phyloP scores from a whole-genome alignment of 164 flowering plant genomes.

The Cinnamomum micranthum region DNA sequence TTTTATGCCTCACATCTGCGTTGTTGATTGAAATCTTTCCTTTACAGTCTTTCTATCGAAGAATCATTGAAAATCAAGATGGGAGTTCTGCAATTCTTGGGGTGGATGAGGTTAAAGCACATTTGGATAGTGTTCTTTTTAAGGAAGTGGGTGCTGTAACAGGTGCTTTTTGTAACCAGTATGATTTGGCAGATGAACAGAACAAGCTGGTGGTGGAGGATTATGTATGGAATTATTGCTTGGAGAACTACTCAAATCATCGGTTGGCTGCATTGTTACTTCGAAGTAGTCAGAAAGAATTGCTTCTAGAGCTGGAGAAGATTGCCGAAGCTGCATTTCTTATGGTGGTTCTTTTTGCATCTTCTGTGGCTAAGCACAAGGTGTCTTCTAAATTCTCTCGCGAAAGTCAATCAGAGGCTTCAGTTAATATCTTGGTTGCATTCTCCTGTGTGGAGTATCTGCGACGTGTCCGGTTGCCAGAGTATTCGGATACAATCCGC shows the following conservation, averaged over 20 bases:
- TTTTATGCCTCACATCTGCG: constrained; percentile 55
- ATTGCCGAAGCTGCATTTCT: constrained; percentile 90
- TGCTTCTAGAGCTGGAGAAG: constrained; percentile 69
- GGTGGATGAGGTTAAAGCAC: constrained; percentile 41
- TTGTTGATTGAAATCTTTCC: constrained; percentile 72
- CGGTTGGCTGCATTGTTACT: constrained; percentile 48
- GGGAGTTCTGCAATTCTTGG: constrained; percentile 13
- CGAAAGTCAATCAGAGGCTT: constrained; percentile 45
- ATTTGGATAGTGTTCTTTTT: constrained; percentile 46
- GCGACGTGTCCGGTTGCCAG: constrained; percentile 72
- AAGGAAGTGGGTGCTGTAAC: constrained; percentile 86
- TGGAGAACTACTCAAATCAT: constrained; percentile 54
- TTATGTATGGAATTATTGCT: constrained; percentile 68
- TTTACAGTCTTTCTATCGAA: constrained; percentile 35
- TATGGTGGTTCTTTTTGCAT: constrained; percentile 84
- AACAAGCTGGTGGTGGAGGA: constrained; percentile 56
- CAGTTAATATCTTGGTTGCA: constrained; percentile 58
- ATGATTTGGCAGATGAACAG: constrained; percentile 57
- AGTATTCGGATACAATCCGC: constrained; percentile 78
- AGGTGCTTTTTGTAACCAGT: constrained; percentile 73
- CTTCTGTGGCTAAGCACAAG: constrained; percentile 71
- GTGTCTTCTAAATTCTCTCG: constrained; percentile 29
- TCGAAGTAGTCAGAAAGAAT: constrained; percentile 31
- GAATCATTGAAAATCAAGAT: constrained; percentile 19
- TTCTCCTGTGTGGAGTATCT: constrained; percentile 91